Percentiles rank a stretch among this genome's conserved stretches.
Conservation (phyloP, 257 asterid species). For the Plantago major region DNA sequence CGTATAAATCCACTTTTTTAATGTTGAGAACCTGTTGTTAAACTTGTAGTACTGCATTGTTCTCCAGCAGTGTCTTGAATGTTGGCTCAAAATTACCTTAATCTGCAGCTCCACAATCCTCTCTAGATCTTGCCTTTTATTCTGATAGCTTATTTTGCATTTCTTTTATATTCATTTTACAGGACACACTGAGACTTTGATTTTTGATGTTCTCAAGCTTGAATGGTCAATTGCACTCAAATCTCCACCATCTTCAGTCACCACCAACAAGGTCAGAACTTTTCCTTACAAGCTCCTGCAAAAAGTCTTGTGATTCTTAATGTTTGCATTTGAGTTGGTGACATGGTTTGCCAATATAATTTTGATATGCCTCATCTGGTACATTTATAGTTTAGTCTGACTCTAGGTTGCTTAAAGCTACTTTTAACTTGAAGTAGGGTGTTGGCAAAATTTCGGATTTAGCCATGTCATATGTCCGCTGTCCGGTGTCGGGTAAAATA, state of each 20-base stretch:
- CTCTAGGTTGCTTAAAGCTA: too few species aligned
- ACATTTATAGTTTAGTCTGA: too few species aligned
- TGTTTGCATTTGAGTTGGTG: too few species aligned
- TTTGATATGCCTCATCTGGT: too few species aligned
- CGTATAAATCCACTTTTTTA: constrained; percentile 37
- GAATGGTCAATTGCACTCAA: constrained; percentile 89
- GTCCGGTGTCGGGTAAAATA: too few species aligned
- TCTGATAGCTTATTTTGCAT: neutral
- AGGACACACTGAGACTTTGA: constrained; percentile 85
- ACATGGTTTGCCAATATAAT: too few species aligned
- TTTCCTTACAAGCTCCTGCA: constrained; percentile 20
- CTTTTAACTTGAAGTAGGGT: too few species aligned
- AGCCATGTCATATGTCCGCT: too few species aligned
- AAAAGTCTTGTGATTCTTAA: neutral
- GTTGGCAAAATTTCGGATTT: too few species aligned
- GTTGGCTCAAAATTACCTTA: neutral
- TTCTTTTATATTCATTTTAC: constrained; percentile 19
- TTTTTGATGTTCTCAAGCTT: constrained; percentile 78
- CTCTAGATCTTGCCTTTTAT: constrained; percentile 7
- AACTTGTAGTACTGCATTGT: too few species aligned
- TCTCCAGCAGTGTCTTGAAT: neutral
- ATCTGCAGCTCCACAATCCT: constrained; percentile 2
- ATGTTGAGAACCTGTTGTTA: neutral
- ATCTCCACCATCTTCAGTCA: constrained; percentile 75
- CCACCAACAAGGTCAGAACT: constrained; percentile 70